Conservation (phyloP, 2,329 filamentous ascomycete species). For the Calonectria henricotiae region DNA sequence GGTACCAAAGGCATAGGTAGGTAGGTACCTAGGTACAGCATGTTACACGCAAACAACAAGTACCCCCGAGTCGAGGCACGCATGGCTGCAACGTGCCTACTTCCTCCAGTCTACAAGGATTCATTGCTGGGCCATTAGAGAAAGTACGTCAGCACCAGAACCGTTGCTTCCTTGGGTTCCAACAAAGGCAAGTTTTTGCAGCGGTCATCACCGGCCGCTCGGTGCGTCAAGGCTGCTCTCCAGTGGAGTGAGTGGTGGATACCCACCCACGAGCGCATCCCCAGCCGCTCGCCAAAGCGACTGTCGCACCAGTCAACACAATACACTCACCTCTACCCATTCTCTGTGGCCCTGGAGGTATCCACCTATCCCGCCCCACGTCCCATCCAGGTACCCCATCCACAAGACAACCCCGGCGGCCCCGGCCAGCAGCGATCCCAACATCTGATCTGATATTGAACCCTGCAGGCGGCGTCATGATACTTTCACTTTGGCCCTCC, state of each 20-base stretch:
- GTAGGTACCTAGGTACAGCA: no score
- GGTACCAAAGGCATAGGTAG: background rate
- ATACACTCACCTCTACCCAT: slow-evolving; percentile 33
- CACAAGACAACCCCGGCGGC: slow-evolving; percentile 7
- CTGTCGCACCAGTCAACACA: slow-evolving; percentile 33
- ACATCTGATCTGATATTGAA: slow-evolving; percentile 48
- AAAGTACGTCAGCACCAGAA: slow-evolving; percentile 15
- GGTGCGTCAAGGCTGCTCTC: slow-evolving; percentile 34
- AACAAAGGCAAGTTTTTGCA: slow-evolving; percentile 16
- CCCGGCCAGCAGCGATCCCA: slow-evolving; percentile 38
- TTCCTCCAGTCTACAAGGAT: background rate
- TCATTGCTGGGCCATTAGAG: background rate
- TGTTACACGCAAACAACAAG: background rate
- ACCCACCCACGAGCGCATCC: slow-evolving; percentile 42
- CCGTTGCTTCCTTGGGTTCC: slow-evolving; percentile 8
- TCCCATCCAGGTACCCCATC: slow-evolving; percentile 15
- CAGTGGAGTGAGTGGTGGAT: slow-evolving; percentile 45
- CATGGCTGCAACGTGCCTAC: background rate
- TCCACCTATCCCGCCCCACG: slow-evolving; percentile 21
- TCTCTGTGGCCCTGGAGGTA: background rate
- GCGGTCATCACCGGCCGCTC: slow-evolving; percentile 45
- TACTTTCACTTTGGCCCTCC: slow-evolving; percentile 40
- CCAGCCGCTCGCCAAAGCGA: slow-evolving; percentile 45
- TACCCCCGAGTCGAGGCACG: background rate
- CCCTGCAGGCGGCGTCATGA: slow-evolving; percentile 49